Percentiles rank a stretch among this genome's conserved stretches.
These are phyloP conservation scores for Megacollybia marginata DNA, from an alignment of 768 basidiomycete species.

Conservation along the genomic window DNA sequence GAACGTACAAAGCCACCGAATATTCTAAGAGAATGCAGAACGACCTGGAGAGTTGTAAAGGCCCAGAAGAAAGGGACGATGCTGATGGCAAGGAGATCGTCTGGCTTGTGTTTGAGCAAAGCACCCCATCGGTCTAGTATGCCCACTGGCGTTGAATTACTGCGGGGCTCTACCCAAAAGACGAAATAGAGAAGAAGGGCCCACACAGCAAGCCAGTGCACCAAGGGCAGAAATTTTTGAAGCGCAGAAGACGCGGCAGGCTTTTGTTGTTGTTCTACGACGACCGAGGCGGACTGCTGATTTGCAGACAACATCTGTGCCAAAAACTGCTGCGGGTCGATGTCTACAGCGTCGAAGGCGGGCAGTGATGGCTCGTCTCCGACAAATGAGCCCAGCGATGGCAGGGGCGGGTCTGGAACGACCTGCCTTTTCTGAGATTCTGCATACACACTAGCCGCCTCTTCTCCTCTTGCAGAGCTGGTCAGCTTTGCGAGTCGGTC, in stretches of 20 bases:
- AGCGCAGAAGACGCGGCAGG: constrained; percentile 32
- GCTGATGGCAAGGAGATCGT: neutral
- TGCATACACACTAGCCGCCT: constrained; percentile 45
- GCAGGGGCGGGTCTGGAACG: constrained; percentile 30
- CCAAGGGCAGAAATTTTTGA: constrained; percentile 56
- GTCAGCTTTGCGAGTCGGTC: constrained; percentile 79
- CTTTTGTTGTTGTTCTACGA: constrained; percentile 12
- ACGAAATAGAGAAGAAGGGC: constrained; percentile 60
- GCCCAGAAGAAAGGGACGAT: constrained; percentile 77
- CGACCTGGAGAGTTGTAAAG: constrained; percentile 65
- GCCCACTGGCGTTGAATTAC: constrained; percentile 30
- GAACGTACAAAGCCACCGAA: constrained; percentile 59
- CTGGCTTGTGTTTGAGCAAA: neutral
- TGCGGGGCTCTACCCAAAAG: constrained; percentile 54
- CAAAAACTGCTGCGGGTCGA: neutral
- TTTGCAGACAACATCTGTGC: too few species aligned
- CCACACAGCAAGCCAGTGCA: constrained; percentile 65
- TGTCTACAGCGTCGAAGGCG: neutral
- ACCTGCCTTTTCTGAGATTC: neutral
- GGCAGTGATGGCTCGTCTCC: constrained; percentile 29
- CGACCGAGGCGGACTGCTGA: neutral
- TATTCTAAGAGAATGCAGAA: constrained; percentile 65
- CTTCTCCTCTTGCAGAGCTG: constrained; percentile 63
- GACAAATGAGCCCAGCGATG: constrained; percentile 29
- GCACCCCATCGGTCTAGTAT: constrained; percentile 4